A percentile compares a stretch with the other conserved stretches of the same genome.
phyloP scores from a whole-genome alignment of 2,329 filamentous ascomycete genomes.

The Aureobasidium sp. region DNA sequence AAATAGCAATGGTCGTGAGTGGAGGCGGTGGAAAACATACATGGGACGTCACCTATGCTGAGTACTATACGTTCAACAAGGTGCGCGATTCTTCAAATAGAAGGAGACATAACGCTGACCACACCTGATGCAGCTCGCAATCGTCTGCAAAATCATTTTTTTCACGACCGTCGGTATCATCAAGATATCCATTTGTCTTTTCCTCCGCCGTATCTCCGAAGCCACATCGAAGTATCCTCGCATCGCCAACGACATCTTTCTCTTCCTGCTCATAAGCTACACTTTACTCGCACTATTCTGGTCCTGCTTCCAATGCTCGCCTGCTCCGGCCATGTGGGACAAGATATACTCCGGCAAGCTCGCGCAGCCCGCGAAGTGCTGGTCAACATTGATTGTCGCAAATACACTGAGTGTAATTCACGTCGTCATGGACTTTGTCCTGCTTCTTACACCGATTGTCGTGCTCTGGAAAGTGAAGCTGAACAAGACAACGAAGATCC shows the following conservation, averaged over 20 bases:
- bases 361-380: neutral
- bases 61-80: conserved; percentile 9
- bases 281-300: conserved; percentile 6
- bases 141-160: conserved; percentile 11
- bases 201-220: conserved; percentile 7
- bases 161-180: conserved; percentile 12
- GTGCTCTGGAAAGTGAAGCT: conserved; percentile 9
- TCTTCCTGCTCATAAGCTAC: conserved; percentile 5
- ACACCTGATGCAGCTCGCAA: neutral
- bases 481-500: conserved; percentile 6
- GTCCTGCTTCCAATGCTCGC: conserved; percentile 6
- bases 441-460: neutral
- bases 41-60: conserved; percentile 10
- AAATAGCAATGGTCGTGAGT: neutral
- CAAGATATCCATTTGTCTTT: conserved; percentile 9
- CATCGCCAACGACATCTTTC: conserved; percentile 6
- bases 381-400: conserved; percentile 3
- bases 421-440: conserved; percentile 11
- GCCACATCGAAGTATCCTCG: neutral
- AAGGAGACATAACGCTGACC: neutral
- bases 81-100: neutral
- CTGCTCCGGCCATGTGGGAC: conserved; percentile 7
- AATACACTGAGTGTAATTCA: conserved; percentile 5
- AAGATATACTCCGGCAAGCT: conserved; percentile 6
- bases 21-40: conserved; percentile 2